Conservation (phyloP, 805 yeast genomes). For the Kodamaea jinghongensis region DNA sequence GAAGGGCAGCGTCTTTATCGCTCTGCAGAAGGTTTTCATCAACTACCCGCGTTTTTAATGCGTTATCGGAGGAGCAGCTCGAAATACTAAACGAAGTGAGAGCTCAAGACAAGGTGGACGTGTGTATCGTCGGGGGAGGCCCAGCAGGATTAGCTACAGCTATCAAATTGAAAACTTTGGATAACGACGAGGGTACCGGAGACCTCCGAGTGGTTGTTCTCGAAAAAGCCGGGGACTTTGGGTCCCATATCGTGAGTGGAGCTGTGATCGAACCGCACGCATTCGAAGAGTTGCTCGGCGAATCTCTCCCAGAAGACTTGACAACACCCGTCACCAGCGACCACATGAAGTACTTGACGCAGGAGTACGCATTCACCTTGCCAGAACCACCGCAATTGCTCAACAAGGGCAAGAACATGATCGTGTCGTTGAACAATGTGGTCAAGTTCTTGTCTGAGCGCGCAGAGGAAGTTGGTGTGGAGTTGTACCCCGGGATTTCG, state of each 20-base stretch:
- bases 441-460: constrained; percentile 78
- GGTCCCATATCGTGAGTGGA: constrained; percentile 89
- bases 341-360: constrained; percentile 67
- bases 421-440: constrained; percentile 78
- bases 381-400: constrained; percentile 94
- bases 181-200: constrained; percentile 59
- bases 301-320: constrained; percentile 75
- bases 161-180: constrained; percentile 81
- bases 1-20: neutral
- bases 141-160: constrained; percentile 98
- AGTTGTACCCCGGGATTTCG: constrained; percentile 85
- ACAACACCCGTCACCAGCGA: constrained; percentile 76
- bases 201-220: constrained; percentile 81
- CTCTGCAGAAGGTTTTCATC: neutral
- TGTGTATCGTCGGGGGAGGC: constrained; percentile 96
- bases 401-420: constrained; percentile 77
- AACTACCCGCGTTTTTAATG: neutral
- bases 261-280: constrained; percentile 93
- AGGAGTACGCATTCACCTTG: constrained; percentile 58
- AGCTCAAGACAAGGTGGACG: constrained; percentile 85
- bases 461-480: constrained; percentile 94
- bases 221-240: constrained; percentile 92
- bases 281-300: constrained; percentile 74
- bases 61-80: constrained; percentile 5
- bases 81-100: constrained; percentile 48